Base-by-base conservation (phyloP, 2,329 filamentous ascomycete species). In the Byssothecium circinans region DNA sequence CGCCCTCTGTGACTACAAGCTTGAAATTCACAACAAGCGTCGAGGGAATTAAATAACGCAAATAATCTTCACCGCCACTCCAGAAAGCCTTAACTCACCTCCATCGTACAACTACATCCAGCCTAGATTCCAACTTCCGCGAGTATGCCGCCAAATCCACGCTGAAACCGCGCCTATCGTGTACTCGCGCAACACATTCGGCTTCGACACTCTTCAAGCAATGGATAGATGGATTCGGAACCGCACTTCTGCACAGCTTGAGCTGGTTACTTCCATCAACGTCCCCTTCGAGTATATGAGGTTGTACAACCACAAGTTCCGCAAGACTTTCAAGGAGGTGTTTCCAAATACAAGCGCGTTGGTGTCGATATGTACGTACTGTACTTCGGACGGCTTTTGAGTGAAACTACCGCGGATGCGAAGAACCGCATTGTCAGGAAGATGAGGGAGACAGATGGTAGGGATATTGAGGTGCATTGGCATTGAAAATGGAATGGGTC, bases 141-240 rank as follows among this genome's bases (percentile, higher is more conserved):
- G 25, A 12, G 53, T 50, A n/a, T 52, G 54, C 25, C 50, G 52
- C 6, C 54, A 57, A 15, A 41, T 50, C 8, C 52, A 57, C 29
- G 45, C 41, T 2, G 54, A 57, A 23, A 29, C 50, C 12, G 27
- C 47, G 10, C 25, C 47, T 11, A 44, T 53, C 33, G 25, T 51
- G 5, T 57, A 55, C 32, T 40, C 25, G 7, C 34, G 47, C 11
- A 52, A 52, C 27, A 54, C 39, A 1, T 52, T 56, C 35, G 17
- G 35, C 3, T 54, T 54, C 32, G 15, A 32, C 10, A n/a, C 14
- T 12, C 25, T 27, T 8, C 5, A 18, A 3, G 23, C 37, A 0
- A 37, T 53, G 7, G 57, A 57, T 15, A 22, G 30, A 4, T 60
- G 53, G 43, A 46, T 57, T 19, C 44, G 43, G 39, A 15, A 23